Evolutionary conservation across 495 filamentous ascomycete genomes (phyloP), one percentile per base, ranked within the genome.

Genomic region (Neurospora sp.): DNA sequence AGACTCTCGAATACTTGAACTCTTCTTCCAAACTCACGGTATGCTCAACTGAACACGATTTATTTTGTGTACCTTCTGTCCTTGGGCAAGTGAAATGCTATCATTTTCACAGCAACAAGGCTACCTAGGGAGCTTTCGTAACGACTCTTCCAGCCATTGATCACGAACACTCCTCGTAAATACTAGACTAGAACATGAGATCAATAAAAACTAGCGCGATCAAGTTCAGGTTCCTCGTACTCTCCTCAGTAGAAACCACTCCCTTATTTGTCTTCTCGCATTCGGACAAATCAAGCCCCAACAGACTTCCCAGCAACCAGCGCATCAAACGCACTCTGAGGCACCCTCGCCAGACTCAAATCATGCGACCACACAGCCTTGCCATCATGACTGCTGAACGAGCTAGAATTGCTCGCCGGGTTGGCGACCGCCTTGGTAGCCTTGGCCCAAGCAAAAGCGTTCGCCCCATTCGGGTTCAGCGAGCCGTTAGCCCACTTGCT

Each of bases 401-500:
- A 65, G 74, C 74, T 77, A 40, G 75, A 72, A 75, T 81, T 81
- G 72, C 73, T 77, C 61, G 72, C 69, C 8, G 78, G 53, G 10
- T 74, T 74, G 8, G 71, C 45, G 1, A 76, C 75, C 1, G 71
- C 75, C 20, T 38, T 68, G 40, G 70, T 73, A 16, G 73, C 48
- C 38, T 78, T 81, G 71, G 78, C 79, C 74, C 75, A 81, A 16
- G 75, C 79, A 14, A 81, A 70, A 1, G 41, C 75, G 68, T 77
- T 78, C 22, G 59, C 69, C 31, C 79, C 78, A 59, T 78, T 79
- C 17, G 81, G 79, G 72, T 82, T 74, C 10, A 82, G 71, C 3
- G 75, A 74, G 4, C 75, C 74, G 40, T 72, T 75, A 35, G 69
- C 68, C 81, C 81, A 84, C 22, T 79, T 78, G 68, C 80, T 84